Percentiles rank a stretch among this genome's conserved stretches.
Conservation (phyloP, 2,329 filamentous ascomycete genomes). For the Sporothrix mexicana region DNA sequence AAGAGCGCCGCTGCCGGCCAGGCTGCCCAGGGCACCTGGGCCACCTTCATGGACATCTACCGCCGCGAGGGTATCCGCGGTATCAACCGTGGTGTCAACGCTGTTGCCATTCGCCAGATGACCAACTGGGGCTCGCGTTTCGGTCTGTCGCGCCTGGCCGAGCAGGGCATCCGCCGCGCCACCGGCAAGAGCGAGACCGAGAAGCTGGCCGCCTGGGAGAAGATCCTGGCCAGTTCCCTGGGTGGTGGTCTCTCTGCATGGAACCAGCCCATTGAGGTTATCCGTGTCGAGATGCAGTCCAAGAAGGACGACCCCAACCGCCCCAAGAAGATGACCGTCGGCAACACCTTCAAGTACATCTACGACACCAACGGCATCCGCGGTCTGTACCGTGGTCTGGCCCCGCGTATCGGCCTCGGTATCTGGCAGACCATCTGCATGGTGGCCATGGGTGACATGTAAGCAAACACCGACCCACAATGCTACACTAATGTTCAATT, state of each 20-base stretch:
- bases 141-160: constrained; percentile 88
- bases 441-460: constrained; percentile 98
- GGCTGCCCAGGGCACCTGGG: constrained; percentile 87
- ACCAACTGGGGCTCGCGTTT: constrained; percentile 99
- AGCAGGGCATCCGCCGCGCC: constrained; percentile 79
- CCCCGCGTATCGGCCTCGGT: constrained; percentile 90
- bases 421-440: constrained; percentile 99
- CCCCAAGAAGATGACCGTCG: constrained; percentile 98
- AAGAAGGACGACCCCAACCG: constrained; percentile 98
- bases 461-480: constrained; percentile 52
- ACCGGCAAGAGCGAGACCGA: constrained; percentile 81
- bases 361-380: constrained; percentile 86
- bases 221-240: constrained; percentile 82
- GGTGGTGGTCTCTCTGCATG: constrained; percentile 95
- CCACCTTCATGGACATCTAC: constrained; percentile 97
- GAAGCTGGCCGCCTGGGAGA: constrained; percentile 80
- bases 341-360: constrained; percentile 84
- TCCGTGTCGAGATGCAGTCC: constrained; percentile 99
- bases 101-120: constrained; percentile 97
- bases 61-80: constrained; percentile 89
- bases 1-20: constrained; percentile 85
- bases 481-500: constrained; percentile 16
- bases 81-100: constrained; percentile 99
- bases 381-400: constrained; percentile 94
- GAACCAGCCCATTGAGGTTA: constrained; percentile 99